Percentiles rank a stretch among this genome's conserved stretches.
phyloP scores from a whole-genome alignment of 768 basidiomycete species.

The Russula dissimulans region DNA sequence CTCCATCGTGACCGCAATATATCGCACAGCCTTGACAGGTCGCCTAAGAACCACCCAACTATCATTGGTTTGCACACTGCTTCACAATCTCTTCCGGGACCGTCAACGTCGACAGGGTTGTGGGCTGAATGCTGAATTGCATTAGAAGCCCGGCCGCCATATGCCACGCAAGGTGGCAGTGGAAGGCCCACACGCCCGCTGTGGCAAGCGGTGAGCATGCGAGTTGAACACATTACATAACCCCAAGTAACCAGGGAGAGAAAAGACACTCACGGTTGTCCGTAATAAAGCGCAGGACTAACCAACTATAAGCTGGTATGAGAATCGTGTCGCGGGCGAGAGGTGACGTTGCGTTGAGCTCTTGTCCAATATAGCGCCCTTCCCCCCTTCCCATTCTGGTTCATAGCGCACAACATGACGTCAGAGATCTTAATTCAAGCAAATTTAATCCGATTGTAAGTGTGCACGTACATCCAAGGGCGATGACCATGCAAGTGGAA shows the following conservation, averaged over 20 bases:
- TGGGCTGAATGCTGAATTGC: slow-evolving; percentile 8
- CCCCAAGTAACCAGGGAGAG: no score
- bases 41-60: not conserved
- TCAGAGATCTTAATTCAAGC: not conserved
- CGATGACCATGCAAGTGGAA: slow-evolving; percentile 16
- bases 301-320: slow-evolving; percentile 12
- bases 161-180: slow-evolving; percentile 16
- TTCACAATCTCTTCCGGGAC: slow-evolving; percentile 9
- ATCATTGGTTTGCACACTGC: not conserved
- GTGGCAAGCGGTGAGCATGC: not conserved
- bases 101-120: not conserved
- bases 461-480: slow-evolving; percentile 9
- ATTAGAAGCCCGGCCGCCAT: slow-evolving; percentile 14
- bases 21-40: not conserved
- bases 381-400: slow-evolving; percentile 11
- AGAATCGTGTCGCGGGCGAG: slow-evolving; percentile 14
- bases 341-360: slow-evolving; percentile 8
- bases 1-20: not conserved
- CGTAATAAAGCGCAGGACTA: slow-evolving; percentile 11
- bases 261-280: slow-evolving; percentile 12
- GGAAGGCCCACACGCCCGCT: slow-evolving; percentile 18
- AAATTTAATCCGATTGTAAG: no score
- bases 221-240: not conserved
- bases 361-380: slow-evolving; percentile 12
- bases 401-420: not conserved